Evolutionary conservation across 106 monocot species (phyloP).

Genomic region (Platanthera guangdongensis): DNA sequence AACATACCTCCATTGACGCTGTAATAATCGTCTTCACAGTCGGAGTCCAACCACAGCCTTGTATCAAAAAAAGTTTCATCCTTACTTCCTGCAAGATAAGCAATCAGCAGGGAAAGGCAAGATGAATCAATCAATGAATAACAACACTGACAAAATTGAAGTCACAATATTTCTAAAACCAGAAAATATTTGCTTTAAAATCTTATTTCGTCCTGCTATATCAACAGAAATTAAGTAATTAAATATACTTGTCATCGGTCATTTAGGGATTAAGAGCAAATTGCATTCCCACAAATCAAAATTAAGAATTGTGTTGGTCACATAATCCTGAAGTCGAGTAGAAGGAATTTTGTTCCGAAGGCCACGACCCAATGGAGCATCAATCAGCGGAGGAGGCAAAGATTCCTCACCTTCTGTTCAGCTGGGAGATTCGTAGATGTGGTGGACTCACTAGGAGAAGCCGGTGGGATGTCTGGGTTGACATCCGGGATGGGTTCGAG

Average conservation of each 20-base stretch:
- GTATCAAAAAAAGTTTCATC: slow-evolving; percentile 69
- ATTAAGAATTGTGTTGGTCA: too few species aligned
- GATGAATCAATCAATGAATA: not conserved
- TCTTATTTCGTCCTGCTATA: not conserved
- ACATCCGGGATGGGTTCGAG: too few species aligned
- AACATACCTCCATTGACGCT: slow-evolving; percentile 71
- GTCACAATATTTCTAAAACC: not conserved
- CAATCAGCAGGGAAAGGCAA: not conserved
- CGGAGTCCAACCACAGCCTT: slow-evolving; percentile 52
- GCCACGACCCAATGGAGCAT: too few species aligned
- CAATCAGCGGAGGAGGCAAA: too few species aligned
- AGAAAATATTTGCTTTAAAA: not conserved
- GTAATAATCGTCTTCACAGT: slow-evolving; percentile 73
- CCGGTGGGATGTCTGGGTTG: too few species aligned
- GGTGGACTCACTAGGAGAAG: too few species aligned
- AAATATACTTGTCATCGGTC: not conserved
- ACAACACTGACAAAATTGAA: not conserved
- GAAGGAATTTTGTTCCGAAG: too few species aligned
- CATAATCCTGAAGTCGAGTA: too few species aligned
- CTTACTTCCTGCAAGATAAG: slow-evolving; percentile 17
- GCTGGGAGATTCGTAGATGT: too few species aligned
- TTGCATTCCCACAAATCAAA: too few species aligned
- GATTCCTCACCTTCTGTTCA: too few species aligned
- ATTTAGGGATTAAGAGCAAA: not conserved
- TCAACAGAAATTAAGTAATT: not conserved